Evolutionary conservation across 345 rosid genomes (phyloP).

Genomic region (Gossypium australe): DNA sequence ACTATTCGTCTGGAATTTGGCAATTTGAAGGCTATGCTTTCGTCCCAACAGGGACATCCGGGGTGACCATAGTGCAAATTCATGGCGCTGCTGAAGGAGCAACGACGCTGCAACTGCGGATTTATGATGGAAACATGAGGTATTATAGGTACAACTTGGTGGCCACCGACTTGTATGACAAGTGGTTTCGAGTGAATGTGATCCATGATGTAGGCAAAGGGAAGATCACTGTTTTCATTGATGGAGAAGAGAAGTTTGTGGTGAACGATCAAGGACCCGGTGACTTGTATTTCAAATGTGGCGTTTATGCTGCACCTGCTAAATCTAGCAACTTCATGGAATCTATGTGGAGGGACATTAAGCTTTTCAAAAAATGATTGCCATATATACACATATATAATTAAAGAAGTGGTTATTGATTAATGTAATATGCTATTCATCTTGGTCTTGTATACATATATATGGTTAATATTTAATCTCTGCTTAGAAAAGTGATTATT

Average conservation of each 20-base stretch:
- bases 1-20: slow-evolving; percentile 20
- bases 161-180: slow-evolving; percentile 20
- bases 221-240: slow-evolving; percentile 23
- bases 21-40: slow-evolving; percentile 15
- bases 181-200: slow-evolving; percentile 22
- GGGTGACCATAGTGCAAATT: slow-evolving; percentile 21
- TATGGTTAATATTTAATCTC: too few species aligned
- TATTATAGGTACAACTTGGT: slow-evolving; percentile 15
- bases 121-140: slow-evolving; percentile 17
- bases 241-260: slow-evolving; percentile 21
- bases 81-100: slow-evolving; percentile 19
- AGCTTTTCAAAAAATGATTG: slow-evolving; percentile 25
- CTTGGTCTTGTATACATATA: neutral
- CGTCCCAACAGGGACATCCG: slow-evolving; percentile 12
- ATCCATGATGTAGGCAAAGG: slow-evolving; percentile 24
- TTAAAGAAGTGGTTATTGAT: neutral
- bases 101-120: slow-evolving; percentile 19
- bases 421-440: neutral
- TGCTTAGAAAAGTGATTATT: too few species aligned
- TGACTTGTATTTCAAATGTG: slow-evolving; percentile 34
- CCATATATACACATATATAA: slow-evolving; percentile 18
- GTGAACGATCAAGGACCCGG: slow-evolving; percentile 19
- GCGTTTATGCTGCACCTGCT: slow-evolving; percentile 30
- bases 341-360: slow-evolving; percentile 36
- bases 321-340: slow-evolving; percentile 34